Base-by-base conservation (phyloP, 306 rosid species). In the Ormosia semicastrata region DNA sequence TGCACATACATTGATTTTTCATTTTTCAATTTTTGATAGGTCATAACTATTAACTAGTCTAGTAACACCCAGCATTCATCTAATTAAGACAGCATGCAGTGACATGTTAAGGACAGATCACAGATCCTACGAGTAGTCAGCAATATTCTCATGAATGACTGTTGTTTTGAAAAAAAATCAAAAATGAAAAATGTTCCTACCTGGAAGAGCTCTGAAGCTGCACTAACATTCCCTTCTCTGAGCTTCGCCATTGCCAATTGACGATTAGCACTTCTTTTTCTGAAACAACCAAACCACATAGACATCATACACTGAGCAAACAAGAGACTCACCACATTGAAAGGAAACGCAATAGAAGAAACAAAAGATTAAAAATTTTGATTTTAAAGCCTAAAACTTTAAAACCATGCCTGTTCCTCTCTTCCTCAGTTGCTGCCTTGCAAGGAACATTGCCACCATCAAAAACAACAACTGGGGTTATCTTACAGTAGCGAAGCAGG, bases 171-270 rank as follows among this genome's bases (percentile, higher is more conserved):
- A 9, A 9, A 8, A 2, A 7, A 6, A 10, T 17, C 9, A 39
- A 34, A 43, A 8, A 17, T 4, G 13, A 17, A 30, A 44, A 75
- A 73, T 57, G 9, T 40, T 39, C 15, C 66, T 56, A 91, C 99
- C 99, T 93, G 95, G 82, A 93, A 93, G 47, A 93, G 84, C 84
- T 91, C 99, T 30, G 89, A 30, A 71, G 99, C 99, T 66, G 95
- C 95, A 57, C 47, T 70, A 78, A 89, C 87, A 78, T 93, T 86
- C 81, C 97, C 99, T 82, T 95, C 94, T 75, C 86, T 88, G 66
- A 90, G 88, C 85, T 93, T 91, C 5, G 66, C 89, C 97, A 95
- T 87, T 12, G 95, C 99, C 83, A 90, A 86, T 24, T 90, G 93
- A 24, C 71, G 89, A 88, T 90, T 87, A 64, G 86, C 82, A 34